These are phyloP conservation scores for Talaromyces sp. DNA, from an alignment of 2,329 filamentous ascomycete species.

Conservation along the genomic window DNA sequence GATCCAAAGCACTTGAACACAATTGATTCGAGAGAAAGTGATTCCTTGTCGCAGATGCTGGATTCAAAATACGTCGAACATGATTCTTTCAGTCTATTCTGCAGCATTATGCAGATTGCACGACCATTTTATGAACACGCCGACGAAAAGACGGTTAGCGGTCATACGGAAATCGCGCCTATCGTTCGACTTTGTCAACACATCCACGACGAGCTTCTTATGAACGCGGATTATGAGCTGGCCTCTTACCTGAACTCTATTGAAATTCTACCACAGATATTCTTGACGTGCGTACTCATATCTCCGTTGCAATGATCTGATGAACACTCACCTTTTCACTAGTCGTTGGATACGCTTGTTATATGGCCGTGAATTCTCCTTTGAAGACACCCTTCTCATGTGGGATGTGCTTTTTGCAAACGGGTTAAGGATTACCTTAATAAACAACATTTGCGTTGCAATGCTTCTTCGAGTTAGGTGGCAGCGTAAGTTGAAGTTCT, in stretches of 20 bases:
- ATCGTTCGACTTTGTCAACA: slow-evolving; percentile 82
- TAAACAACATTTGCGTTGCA: slow-evolving; percentile 86
- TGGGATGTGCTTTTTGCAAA: slow-evolving; percentile 92
- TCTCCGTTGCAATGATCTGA: background rate
- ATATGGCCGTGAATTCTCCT: slow-evolving; percentile 89
- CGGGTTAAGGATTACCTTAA: slow-evolving; percentile 70
- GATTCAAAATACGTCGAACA: slow-evolving; percentile 76
- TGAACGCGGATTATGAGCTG: slow-evolving; percentile 75
- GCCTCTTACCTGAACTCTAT: slow-evolving; percentile 73
- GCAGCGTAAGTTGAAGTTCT: slow-evolving; percentile 58
- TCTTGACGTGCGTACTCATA: slow-evolving; percentile 66
- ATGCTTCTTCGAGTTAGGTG: slow-evolving; percentile 92
- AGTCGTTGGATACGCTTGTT: slow-evolving; percentile 91
- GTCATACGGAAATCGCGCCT: slow-evolving; percentile 50
- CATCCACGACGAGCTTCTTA: slow-evolving; percentile 78
- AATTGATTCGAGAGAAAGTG: slow-evolving; percentile 23
- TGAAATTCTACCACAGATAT: slow-evolving; percentile 93
- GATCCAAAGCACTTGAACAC: slow-evolving; percentile 38
- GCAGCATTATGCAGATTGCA: slow-evolving; percentile 78
- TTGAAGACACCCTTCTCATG: slow-evolving; percentile 73
- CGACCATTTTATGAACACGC: slow-evolving; percentile 80
- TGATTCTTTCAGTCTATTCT: slow-evolving; percentile 82
- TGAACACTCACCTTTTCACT: background rate
- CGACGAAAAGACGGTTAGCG: slow-evolving; percentile 38
- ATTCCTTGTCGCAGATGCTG: slow-evolving; percentile 59